Evolutionary conservation across 352 stramenopile species (phyloP).

Genomic region (Phytophthora sp.): DNA sequence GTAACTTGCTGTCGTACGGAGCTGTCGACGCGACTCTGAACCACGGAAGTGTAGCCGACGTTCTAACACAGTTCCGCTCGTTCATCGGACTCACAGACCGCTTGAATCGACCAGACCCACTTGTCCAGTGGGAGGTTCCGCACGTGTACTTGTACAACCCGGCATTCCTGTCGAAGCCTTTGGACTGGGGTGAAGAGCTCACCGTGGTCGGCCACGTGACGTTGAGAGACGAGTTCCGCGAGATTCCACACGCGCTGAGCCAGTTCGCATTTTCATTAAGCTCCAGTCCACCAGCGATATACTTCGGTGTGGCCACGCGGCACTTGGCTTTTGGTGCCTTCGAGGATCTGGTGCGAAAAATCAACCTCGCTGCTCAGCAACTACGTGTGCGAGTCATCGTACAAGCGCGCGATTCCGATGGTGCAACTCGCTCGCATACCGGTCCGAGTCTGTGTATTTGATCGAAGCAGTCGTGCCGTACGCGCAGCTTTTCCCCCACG

Average conservation of each 20-base stretch:
- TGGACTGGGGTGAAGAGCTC: constrained; percentile 52
- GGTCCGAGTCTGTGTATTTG: constrained; percentile 19
- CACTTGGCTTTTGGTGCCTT: constrained; percentile 24
- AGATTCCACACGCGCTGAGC: not conserved
- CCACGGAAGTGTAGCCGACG: constrained; percentile 35
- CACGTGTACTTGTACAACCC: constrained; percentile 52
- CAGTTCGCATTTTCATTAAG: constrained; percentile 11
- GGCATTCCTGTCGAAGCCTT: constrained; percentile 33
- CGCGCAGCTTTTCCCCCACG: constrained; percentile 79
- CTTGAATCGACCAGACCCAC: constrained; percentile 16
- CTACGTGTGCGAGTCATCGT: constrained; percentile 47
- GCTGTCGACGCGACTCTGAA: constrained; percentile 28
- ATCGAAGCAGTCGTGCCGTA: constrained; percentile 49
- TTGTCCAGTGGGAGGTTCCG: constrained; percentile 43
- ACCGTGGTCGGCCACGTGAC: constrained; percentile 39
- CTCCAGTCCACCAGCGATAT: constrained; percentile 28
- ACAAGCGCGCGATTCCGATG: constrained; percentile 25
- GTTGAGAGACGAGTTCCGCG: constrained; percentile 6
- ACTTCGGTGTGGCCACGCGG: constrained; percentile 40
- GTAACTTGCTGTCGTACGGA: constrained; percentile 36
- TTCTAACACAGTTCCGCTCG: constrained; percentile 45
- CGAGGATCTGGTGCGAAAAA: constrained; percentile 34
- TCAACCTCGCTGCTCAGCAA: constrained; percentile 33
- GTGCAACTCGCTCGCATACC: not conserved
- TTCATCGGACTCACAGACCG: constrained; percentile 36